These are phyloP conservation scores for Coemansia sp. DNA, from an alignment of 192 early-diverging fungal genomes.

Conservation along the genomic window DNA sequence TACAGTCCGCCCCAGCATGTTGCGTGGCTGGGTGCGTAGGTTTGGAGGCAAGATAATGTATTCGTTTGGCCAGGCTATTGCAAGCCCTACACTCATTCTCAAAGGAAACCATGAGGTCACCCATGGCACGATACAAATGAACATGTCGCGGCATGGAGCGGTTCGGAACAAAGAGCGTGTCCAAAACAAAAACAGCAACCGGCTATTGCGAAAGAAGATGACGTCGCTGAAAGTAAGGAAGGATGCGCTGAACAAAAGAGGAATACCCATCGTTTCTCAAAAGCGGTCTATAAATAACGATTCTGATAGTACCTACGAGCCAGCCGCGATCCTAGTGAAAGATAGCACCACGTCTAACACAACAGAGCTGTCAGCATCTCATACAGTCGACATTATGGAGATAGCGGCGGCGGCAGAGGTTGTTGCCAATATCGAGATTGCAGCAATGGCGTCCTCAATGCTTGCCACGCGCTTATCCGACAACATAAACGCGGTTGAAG, in stretches of 20 bases:
- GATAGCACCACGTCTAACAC: neutral
- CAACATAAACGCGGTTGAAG: neutral
- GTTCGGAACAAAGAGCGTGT: neutral
- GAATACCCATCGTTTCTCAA: neutral
- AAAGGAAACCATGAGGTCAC: slow-evolving; percentile 49
- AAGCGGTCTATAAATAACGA: neutral
- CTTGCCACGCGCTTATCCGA: slow-evolving; percentile 7
- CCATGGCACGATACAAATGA: slow-evolving; percentile 47
- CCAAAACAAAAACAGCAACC: neutral
- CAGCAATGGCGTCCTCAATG: slow-evolving; percentile 25
- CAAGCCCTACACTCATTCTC: slow-evolving; percentile 44
- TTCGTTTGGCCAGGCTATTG: slow-evolving; percentile 47
- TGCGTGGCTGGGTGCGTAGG: slow-evolving; percentile 45
- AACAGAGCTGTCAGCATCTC: neutral
- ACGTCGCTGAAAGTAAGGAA: neutral
- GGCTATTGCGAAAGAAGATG: slow-evolving; percentile 7
- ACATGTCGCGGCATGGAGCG: slow-evolving; percentile 27
- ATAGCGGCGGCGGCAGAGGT: slow-evolving; percentile 35
- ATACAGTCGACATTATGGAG: slow-evolving; percentile 8
- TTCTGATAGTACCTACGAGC: neutral
- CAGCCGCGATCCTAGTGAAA: neutral
- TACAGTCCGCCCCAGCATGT: slow-evolving; percentile 35
- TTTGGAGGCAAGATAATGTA: slow-evolving; percentile 50
- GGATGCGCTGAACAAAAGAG: neutral
- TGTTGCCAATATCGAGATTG: slow-evolving; percentile 31